These are phyloP conservation scores for Spizellomyces sp. DNA, from an alignment of 192 early-diverging fungal species.

Conservation along the genomic window DNA sequence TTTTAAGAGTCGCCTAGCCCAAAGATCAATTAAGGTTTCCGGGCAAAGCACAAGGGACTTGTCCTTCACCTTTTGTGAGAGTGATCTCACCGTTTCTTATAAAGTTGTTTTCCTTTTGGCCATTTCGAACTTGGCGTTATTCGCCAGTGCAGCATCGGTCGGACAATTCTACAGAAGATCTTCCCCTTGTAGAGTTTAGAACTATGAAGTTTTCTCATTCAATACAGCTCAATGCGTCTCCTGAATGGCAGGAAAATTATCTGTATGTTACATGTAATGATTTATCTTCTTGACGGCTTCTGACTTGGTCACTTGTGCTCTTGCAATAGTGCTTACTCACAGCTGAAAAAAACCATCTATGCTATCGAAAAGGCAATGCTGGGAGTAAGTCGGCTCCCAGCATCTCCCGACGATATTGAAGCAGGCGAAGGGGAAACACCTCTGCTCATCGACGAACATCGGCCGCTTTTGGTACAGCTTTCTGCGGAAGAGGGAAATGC, in stretches of 20 bases:
- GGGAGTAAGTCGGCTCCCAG: conserved; percentile 33
- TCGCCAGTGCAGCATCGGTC: too few species aligned
- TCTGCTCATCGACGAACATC: conserved; percentile 33
- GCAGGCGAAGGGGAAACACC: conserved; percentile 27
- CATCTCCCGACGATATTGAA: conserved; percentile 42
- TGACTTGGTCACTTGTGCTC: not conserved
- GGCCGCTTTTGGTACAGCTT: conserved; percentile 13
- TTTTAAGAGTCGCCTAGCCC: too few species aligned
- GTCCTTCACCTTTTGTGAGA: too few species aligned
- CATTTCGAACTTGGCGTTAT: too few species aligned
- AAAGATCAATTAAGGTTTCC: too few species aligned
- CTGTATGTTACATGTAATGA: conserved; percentile 27
- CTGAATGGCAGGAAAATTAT: conserved; percentile 57
- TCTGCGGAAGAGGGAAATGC: conserved; percentile 29
- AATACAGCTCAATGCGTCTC: conserved; percentile 87
- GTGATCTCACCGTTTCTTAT: too few species aligned
- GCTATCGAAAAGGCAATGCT: conserved; percentile 50
- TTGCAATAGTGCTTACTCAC: conserved; percentile 37
- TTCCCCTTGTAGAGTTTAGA: too few species aligned
- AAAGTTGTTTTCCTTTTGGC: too few species aligned
- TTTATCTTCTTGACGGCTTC: conserved; percentile 10
- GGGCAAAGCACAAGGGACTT: too few species aligned
- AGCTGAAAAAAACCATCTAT: conserved; percentile 56
- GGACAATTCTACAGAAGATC: too few species aligned
- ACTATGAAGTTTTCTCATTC: conserved; percentile 92